Percentiles rank a stretch among this genome's conserved stretches.
These are phyloP conservation scores for Monosporascus sp. DNA, from an alignment of 2,329 filamentous ascomycete genomes.

Conservation along the genomic window DNA sequence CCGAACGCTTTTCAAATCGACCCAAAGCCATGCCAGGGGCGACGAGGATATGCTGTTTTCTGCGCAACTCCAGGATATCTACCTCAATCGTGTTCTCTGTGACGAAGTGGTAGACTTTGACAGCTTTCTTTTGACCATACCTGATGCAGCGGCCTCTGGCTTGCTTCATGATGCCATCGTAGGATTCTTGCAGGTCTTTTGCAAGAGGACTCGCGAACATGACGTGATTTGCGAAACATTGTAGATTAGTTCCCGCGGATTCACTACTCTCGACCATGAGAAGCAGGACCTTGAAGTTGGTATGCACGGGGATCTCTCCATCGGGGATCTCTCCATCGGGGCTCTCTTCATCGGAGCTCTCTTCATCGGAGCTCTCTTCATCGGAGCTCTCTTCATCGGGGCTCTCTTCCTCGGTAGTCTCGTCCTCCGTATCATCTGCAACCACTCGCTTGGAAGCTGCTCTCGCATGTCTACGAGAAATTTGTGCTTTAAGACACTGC, in stretches of 20 bases:
- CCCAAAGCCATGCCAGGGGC: conserved; percentile 10
- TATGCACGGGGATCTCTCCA: neutral
- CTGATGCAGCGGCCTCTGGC: conserved; percentile 35
- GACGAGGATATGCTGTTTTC: conserved; percentile 5
- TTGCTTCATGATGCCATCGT: conserved; percentile 32
- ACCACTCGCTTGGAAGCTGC: no score
- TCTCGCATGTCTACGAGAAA: no score
- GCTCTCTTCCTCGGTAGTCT: no score
- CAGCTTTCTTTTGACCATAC: conserved; percentile 32
- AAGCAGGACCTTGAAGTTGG: conserved; percentile 26
- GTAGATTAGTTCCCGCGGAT: conserved; percentile 37
- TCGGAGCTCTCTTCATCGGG: no score
- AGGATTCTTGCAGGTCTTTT: conserved; percentile 26
- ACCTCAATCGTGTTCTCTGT: conserved; percentile 34
- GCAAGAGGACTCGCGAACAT: conserved; percentile 34
- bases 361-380: no score
- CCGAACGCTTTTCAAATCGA: conserved; percentile 1
- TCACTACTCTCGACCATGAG: conserved; percentile 33
- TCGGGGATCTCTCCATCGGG: no score
- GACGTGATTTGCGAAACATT: conserved; percentile 34
- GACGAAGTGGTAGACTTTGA: conserved; percentile 36
- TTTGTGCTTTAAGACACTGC: no score
- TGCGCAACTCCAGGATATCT: conserved; percentile 30
- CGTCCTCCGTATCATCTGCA: no score
- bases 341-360: no score